A percentile compares a stretch with the other conserved stretches of the same genome.
phyloP scores from a whole-genome alignment of 352 stramenopile genomes.

The Pythium rhizo-oryzae region DNA sequence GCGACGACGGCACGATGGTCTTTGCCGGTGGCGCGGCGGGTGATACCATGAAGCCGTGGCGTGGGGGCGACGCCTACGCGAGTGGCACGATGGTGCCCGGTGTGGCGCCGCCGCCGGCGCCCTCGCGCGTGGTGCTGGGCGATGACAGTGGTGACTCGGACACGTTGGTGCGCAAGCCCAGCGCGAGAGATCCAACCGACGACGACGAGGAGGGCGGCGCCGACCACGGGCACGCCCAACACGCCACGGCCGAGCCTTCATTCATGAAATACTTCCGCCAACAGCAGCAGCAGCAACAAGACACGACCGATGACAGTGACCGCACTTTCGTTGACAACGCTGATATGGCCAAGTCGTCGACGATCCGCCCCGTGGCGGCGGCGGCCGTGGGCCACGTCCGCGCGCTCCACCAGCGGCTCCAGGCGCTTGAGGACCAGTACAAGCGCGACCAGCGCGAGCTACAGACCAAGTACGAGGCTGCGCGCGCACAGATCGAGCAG shows the following conservation, averaged over 20 bases:
- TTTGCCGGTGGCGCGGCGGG: slow-evolving; percentile 23
- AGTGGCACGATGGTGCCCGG: slow-evolving; percentile 42
- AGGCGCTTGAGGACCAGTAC: slow-evolving; percentile 59
- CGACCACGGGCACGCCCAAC: background rate
- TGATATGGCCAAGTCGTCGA: slow-evolving; percentile 23
- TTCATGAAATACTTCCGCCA: slow-evolving; percentile 87
- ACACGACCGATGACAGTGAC: too few relatives aligned
- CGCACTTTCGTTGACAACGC: too few relatives aligned
- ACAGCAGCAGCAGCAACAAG: slow-evolving; percentile 34
- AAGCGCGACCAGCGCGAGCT: slow-evolving; percentile 47
- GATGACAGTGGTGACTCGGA: slow-evolving; percentile 16
- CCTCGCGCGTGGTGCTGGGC: background rate
- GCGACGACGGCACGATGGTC: background rate
- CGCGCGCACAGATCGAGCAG: slow-evolving; percentile 51
- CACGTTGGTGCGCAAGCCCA: slow-evolving; percentile 24
- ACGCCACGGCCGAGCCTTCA: slow-evolving; percentile 48
- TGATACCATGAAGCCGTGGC: slow-evolving; percentile 17
- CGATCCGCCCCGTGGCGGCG: slow-evolving; percentile 18
- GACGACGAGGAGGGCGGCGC: background rate
- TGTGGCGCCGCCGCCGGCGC: slow-evolving; percentile 20
- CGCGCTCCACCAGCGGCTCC: slow-evolving; percentile 47
- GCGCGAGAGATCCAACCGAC: slow-evolving; percentile 10
- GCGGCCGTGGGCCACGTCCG: slow-evolving; percentile 21
- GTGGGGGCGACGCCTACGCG: background rate
- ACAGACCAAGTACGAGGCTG: slow-evolving; percentile 40